Evolutionary conservation across 495 filamentous ascomycete species (phyloP).

Genomic region (Lepidopterella palustris): DNA sequence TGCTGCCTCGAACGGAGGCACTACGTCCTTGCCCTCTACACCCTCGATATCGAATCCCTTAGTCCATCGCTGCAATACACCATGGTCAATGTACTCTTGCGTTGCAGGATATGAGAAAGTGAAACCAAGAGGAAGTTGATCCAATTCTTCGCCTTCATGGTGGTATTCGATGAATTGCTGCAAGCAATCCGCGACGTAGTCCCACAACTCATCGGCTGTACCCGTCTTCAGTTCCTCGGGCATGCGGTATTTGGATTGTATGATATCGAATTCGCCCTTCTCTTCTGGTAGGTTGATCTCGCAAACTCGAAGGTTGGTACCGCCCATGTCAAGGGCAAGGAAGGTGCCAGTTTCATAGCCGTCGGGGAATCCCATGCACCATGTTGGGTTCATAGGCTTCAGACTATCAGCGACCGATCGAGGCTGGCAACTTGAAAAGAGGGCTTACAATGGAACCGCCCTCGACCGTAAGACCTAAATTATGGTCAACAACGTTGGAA

Average conservation of each 20-base stretch:
- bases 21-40: slow-evolving; percentile 91
- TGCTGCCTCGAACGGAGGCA: slow-evolving; percentile 83
- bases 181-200: slow-evolving; percentile 94
- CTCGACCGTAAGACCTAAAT: slow-evolving; percentile 68
- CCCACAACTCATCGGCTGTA: slow-evolving; percentile 87
- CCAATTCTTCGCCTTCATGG: slow-evolving; percentile 60
- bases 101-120: slow-evolving; percentile 98
- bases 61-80: slow-evolving; percentile 93
- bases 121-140: slow-evolving; percentile 80
- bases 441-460: slow-evolving; percentile 84
- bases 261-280: slow-evolving; percentile 96
- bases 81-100: slow-evolving; percentile 94
- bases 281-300: slow-evolving; percentile 86
- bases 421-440: slow-evolving; percentile 4
- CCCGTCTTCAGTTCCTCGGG: slow-evolving; percentile 93
- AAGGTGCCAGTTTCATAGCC: slow-evolving; percentile 87
- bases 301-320: slow-evolving; percentile 96
- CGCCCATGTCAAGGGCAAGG: slow-evolving; percentile 95
- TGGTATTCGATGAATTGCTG: slow-evolving; percentile 94
- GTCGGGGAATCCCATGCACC: slow-evolving; percentile 90
- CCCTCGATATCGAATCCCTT: slow-evolving; percentile 98
- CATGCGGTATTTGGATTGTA: slow-evolving; percentile 97
- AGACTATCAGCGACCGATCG: not conserved
- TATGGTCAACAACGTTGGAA: not conserved
- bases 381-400: slow-evolving; percentile 98